Conservation (phyloP, 768 basidiomycete genomes). For the Russula brevipes region DNA sequence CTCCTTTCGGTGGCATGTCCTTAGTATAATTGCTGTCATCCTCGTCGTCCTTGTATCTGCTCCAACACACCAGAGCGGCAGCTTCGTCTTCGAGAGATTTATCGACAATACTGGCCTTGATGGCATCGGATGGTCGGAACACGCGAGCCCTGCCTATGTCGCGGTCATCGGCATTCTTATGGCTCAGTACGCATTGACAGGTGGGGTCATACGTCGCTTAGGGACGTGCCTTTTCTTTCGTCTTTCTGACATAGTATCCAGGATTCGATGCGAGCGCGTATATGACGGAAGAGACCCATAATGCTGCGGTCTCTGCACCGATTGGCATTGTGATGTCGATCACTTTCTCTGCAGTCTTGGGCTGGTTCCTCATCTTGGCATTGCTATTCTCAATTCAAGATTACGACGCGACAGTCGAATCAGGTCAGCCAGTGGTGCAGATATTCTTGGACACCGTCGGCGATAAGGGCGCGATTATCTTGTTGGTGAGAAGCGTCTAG, state of each 20-base stretch:
- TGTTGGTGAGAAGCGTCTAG: conserved; percentile 46
- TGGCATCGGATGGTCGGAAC: conserved; percentile 54
- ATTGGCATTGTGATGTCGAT: conserved; percentile 69
- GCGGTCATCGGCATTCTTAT: conserved; percentile 66
- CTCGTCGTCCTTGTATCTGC: conserved; percentile 68
- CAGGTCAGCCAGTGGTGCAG: conserved; percentile 69
- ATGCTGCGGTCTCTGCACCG: conserved; percentile 53
- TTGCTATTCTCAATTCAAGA: conserved; percentile 77
- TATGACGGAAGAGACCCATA: conserved; percentile 78
- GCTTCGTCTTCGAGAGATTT: conserved; percentile 66
- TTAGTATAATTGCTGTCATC: conserved; percentile 66
- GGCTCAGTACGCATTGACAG: conserved; percentile 74
- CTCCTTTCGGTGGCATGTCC: conserved; percentile 68
- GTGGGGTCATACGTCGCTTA: conserved; percentile 30
- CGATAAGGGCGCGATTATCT: conserved; percentile 62
- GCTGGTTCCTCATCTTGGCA: conserved; percentile 69
- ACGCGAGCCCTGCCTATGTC: conserved; percentile 67
- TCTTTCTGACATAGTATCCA: conserved; percentile 24
- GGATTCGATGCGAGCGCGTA: conserved; percentile 71
- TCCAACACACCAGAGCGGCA: conserved; percentile 59
- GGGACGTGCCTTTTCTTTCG: neutral
- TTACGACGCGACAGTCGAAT: conserved; percentile 47
- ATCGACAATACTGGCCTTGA: conserved; percentile 59
- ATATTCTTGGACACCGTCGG: conserved; percentile 77
- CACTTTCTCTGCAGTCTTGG: conserved; percentile 63